These are phyloP conservation scores for Boletellus ananas DNA, from an alignment of 768 basidiomycete species.

Conservation along the genomic window DNA sequence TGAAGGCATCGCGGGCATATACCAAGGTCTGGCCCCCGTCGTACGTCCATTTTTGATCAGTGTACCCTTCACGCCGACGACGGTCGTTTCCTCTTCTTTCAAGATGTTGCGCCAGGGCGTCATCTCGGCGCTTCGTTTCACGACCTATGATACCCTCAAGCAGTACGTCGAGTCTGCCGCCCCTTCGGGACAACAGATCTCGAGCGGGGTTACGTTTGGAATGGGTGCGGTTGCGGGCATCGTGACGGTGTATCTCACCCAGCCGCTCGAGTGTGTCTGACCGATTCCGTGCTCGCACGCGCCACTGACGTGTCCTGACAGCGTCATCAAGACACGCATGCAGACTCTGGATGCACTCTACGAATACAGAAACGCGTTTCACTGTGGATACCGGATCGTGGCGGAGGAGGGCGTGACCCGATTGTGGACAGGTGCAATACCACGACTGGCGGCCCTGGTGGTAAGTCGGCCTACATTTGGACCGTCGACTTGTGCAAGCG, in stretches of 20 bases:
- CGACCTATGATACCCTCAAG: constrained; percentile 91
- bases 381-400: constrained; percentile 92
- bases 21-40: constrained; percentile 90
- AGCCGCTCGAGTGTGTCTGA: constrained; percentile 70
- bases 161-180: constrained; percentile 85
- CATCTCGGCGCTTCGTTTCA: constrained; percentile 94
- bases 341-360: constrained; percentile 80
- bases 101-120: constrained; percentile 98
- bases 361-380: constrained; percentile 91
- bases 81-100: not conserved
- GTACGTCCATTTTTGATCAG: constrained; percentile 45
- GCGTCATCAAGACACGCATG: constrained; percentile 98
- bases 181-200: constrained; percentile 79
- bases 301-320: constrained; percentile 28
- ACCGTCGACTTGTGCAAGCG: not conserved
- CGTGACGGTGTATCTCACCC: constrained; percentile 90
- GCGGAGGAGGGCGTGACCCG: constrained; percentile 88
- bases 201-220: constrained; percentile 85
- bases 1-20: constrained; percentile 83
- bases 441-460: constrained; percentile 78
- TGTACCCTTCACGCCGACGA: not conserved
- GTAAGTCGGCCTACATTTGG: constrained; percentile 41
- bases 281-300: not conserved
- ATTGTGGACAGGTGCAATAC: constrained; percentile 97
- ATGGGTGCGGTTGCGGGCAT: constrained; percentile 93